Percentiles rank a stretch among this genome's conserved stretches.
These are phyloP conservation scores for Schizopora paradoxa DNA, from an alignment of 1,284 basidiomycete genomes.

Conservation along the genomic window DNA sequence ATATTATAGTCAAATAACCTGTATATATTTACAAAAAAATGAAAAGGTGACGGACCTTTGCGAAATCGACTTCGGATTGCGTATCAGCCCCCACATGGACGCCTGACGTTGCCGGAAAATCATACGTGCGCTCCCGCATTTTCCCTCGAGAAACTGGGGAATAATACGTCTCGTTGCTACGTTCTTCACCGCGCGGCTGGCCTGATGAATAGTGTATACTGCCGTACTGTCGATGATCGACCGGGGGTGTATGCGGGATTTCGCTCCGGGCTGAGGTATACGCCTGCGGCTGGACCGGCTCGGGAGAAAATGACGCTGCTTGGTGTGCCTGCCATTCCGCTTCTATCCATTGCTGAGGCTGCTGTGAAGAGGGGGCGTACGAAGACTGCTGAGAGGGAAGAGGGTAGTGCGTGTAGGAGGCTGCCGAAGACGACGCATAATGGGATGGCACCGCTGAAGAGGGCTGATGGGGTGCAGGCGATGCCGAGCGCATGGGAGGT, in stretches of 20 bases:
- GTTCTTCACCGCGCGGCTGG: constrained; percentile 7
- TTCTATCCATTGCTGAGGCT: constrained; percentile 30
- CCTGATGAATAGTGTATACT: constrained; percentile 9
- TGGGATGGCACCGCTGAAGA: too few species aligned
- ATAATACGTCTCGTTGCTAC: constrained; percentile 4
- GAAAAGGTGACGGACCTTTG: constrained; percentile 13
- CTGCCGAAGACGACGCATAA: constrained; percentile 24
- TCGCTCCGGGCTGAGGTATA: constrained; percentile 11
- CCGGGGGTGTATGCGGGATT: constrained; percentile 4
- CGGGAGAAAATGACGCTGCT: constrained; percentile 20
- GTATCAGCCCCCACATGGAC: constrained; percentile 2
- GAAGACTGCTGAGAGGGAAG: constrained; percentile 30
- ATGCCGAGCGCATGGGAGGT: constrained; percentile 31
- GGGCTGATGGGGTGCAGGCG: constrained; percentile 37
- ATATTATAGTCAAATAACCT: background rate
- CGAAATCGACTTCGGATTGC: constrained; percentile 3
- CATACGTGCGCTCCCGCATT: constrained; percentile 16
- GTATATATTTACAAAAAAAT: background rate
- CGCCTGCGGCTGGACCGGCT: constrained; percentile 25
- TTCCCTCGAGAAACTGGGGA: constrained; percentile 18
- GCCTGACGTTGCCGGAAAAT: too few species aligned
- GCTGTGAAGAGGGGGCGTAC: constrained; percentile 25
- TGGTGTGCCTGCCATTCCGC: constrained; percentile 30
- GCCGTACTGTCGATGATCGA: constrained; percentile 8
- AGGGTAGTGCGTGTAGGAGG: constrained; percentile 23